These are phyloP conservation scores for Xylariomycetidae sp. DNA, from an alignment of 2,329 filamentous ascomycete species.

Conservation along the genomic window DNA sequence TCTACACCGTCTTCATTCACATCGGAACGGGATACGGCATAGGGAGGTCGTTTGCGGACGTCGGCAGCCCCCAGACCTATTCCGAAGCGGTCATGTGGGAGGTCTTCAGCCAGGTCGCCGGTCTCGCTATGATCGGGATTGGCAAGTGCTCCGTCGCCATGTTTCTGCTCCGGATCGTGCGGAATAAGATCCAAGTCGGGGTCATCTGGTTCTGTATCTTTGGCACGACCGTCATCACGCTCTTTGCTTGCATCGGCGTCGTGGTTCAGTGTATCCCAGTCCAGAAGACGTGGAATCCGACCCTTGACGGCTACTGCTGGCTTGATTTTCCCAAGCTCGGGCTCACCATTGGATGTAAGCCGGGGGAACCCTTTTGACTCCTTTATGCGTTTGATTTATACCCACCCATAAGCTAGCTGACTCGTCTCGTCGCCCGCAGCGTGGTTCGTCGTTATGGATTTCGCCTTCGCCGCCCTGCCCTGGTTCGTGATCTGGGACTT, in stretches of 20 bases:
- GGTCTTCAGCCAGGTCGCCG: slow-evolving; percentile 6
- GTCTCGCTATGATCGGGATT: slow-evolving; percentile 8
- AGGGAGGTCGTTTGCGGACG: slow-evolving; percentile 5
- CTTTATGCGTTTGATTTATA: no score
- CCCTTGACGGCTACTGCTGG: slow-evolving; percentile 6
- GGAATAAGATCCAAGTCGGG: slow-evolving; percentile 1
- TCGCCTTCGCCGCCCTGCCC: slow-evolving; percentile 36
- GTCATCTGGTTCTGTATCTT: slow-evolving; percentile 6
- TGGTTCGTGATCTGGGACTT: slow-evolving; percentile 41
- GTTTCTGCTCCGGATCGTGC: slow-evolving; percentile 14
- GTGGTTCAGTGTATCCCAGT: slow-evolving; percentile 9
- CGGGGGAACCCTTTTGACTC: no score
- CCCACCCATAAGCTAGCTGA: no score
- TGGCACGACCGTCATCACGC: slow-evolving; percentile 1
- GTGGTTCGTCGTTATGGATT: slow-evolving; percentile 27
- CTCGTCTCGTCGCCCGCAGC: slow-evolving; percentile 4
- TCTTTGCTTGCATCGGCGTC: slow-evolving; percentile 5
- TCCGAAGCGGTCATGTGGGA: slow-evolving; percentile 8
- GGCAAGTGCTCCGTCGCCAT: slow-evolving; percentile 10
- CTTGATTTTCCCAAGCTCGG: slow-evolving; percentile 9
- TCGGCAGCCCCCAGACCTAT: slow-evolving; percentile 5
- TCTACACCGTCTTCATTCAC: slow-evolving; percentile 4
- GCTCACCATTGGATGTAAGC: slow-evolving; percentile 5
- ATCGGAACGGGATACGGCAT: slow-evolving; percentile 6
- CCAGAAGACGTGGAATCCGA: slow-evolving; percentile 8